Evolutionary conservation across 768 basidiomycete genomes (phyloP).

Genomic region (Scleroderma citrinum): DNA sequence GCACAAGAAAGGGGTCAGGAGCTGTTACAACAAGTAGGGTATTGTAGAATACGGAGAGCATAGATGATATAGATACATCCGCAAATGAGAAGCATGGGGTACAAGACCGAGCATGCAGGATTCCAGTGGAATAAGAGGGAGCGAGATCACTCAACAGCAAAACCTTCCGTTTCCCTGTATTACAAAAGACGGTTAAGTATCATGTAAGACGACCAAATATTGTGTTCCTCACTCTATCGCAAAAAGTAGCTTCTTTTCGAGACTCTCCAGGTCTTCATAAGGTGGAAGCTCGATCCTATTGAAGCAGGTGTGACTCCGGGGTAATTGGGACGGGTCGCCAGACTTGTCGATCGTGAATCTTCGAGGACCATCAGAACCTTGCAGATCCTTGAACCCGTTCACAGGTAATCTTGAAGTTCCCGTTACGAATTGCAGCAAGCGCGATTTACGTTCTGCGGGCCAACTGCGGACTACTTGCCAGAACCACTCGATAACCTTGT

Average conservation of each 20-base stretch:
- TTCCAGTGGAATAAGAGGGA: conserved; percentile 4
- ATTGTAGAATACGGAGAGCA: too few species aligned
- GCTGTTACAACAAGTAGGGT: neutral
- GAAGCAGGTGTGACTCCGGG: conserved; percentile 92
- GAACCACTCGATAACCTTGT: conserved; percentile 92
- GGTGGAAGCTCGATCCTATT: conserved; percentile 85
- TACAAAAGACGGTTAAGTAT: conserved; percentile 5
- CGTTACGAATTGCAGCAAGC: conserved; percentile 84
- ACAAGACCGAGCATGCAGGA: too few species aligned
- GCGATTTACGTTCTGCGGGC: conserved; percentile 85
- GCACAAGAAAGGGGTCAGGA: neutral
- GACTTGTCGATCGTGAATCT: conserved; percentile 95
- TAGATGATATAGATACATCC: neutral
- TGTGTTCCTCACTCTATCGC: conserved; percentile 65
- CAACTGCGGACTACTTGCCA: conserved; percentile 89
- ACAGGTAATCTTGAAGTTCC: conserved; percentile 82
- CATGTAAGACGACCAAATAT: neutral
- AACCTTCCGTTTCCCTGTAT: conserved; percentile 70
- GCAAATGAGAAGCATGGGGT: neutral
- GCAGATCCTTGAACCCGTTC: conserved; percentile 92
- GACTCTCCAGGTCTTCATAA: conserved; percentile 80
- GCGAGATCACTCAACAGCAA: conserved; percentile 49
- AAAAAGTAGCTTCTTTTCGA: conserved; percentile 80
- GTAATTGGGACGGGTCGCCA: conserved; percentile 82
- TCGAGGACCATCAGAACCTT: conserved; percentile 88